Evolutionary conservation across 495 filamentous ascomycete species (phyloP).

Genomic region (Aspergillus steynii): DNA sequence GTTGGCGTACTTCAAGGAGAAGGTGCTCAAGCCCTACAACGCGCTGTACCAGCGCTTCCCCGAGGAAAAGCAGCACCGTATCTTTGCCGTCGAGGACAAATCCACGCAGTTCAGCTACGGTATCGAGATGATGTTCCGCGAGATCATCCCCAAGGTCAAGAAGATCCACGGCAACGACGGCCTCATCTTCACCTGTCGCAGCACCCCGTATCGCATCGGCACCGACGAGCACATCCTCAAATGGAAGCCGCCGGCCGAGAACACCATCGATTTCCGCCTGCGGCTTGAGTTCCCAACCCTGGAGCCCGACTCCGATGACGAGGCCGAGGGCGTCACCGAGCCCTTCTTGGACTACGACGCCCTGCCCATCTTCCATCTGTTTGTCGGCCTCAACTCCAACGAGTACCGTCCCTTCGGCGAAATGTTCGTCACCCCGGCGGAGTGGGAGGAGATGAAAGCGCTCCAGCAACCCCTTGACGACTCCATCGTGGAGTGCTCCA

Average conservation of each 20-base stretch:
- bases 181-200: constrained; percentile 92
- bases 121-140: constrained; percentile 85
- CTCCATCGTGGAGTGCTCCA: constrained; percentile 82
- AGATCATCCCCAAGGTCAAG: constrained; percentile 76
- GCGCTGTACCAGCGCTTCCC: constrained; percentile 67
- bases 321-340: constrained; percentile 56
- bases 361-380: constrained; percentile 59
- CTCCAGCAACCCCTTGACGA: constrained; percentile 72
- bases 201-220: constrained; percentile 79
- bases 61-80: constrained; percentile 65
- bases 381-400: constrained; percentile 53
- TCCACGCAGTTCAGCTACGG: constrained; percentile 84
- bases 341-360: constrained; percentile 59
- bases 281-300: constrained; percentile 71
- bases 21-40: constrained; percentile 77
- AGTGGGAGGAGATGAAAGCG: constrained; percentile 82
- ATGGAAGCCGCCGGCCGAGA: constrained; percentile 93
- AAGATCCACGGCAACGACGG: constrained; percentile 86
- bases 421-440: constrained; percentile 67
- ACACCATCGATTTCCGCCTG: constrained; percentile 89
- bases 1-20: constrained; percentile 78
- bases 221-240: constrained; percentile 93
- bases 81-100: constrained; percentile 83
- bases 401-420: constrained; percentile 63
- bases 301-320: constrained; percentile 68